These are phyloP conservation scores for Elymus sibiricus DNA, from an alignment of 176 grass and related monocot species.

Conservation along the genomic window DNA sequence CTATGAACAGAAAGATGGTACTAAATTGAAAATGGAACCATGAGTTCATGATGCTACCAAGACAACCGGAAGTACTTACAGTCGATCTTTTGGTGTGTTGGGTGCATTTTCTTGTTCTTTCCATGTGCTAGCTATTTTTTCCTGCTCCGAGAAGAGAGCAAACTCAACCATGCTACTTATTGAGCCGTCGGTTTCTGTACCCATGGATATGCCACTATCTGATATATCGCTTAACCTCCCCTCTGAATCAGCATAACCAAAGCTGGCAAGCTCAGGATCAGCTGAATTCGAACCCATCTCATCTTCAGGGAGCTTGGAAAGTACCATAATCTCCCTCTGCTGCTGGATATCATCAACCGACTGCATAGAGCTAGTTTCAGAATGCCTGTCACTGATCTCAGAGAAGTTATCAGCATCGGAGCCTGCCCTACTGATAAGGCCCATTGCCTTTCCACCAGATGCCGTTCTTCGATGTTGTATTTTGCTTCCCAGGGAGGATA, in stretches of 20 bases:
- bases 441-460: constrained; percentile 35
- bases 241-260: constrained; percentile 67
- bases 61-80: constrained; percentile 41
- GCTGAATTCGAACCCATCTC: constrained; percentile 33
- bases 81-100: constrained; percentile 33
- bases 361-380: constrained; percentile 70
- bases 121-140: constrained; percentile 22
- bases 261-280: constrained; percentile 41
- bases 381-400: constrained; percentile 63
- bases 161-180: constrained; percentile 54
- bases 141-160: constrained; percentile 45
- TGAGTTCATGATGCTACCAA: background rate
- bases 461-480: constrained; percentile 34
- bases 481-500: constrained; percentile 54
- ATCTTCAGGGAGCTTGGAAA: constrained; percentile 17
- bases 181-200: constrained; percentile 79
- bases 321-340: constrained; percentile 38
- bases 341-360: constrained; percentile 44
- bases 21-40: background rate
- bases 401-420: constrained; percentile 59
- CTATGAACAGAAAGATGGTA: background rate
- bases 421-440: constrained; percentile 19
- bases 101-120: constrained; percentile 36
- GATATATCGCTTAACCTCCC: constrained; percentile 81
- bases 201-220: constrained; percentile 77